phyloP scores from a whole-genome alignment of 2,329 filamentous ascomycete species.

The Cryphonectria nitschkei region DNA sequence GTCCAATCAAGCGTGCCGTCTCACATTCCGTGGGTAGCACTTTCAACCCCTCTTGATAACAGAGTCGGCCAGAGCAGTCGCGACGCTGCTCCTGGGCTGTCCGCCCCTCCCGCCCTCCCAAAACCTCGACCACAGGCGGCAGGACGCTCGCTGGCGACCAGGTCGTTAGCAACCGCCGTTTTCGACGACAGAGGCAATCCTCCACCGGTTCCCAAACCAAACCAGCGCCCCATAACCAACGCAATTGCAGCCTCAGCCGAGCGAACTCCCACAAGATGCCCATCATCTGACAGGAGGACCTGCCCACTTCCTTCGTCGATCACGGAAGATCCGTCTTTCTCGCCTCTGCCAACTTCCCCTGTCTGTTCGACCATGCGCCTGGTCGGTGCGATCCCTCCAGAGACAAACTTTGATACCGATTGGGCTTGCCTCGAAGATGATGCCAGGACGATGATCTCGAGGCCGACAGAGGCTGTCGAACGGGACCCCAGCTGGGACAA shows the following conservation, averaged over 20 bases:
- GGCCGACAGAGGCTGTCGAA: constrained; percentile 9
- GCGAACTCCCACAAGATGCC: constrained; percentile 27
- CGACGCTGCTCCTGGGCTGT: not conserved
- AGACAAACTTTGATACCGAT: constrained; percentile 21
- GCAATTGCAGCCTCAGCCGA: constrained; percentile 18
- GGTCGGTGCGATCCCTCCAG: constrained; percentile 21
- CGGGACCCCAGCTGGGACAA: constrained; percentile 8
- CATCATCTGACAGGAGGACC: constrained; percentile 24
- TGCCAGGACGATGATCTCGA: constrained; percentile 12
- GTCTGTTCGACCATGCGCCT: constrained; percentile 26
- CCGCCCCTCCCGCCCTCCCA: not conserved
- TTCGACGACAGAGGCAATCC: not conserved
- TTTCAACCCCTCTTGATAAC: not conserved
- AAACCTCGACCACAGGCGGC: not conserved
- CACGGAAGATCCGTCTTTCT: constrained; percentile 11
- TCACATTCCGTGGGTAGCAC: not conserved
- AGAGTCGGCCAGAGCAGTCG: not conserved
- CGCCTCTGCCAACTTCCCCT: constrained; percentile 17
- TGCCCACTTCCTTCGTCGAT: constrained; percentile 20
- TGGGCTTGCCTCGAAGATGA: constrained; percentile 22
- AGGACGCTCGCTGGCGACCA: not conserved
- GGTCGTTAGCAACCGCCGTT: not conserved
- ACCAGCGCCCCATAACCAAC: not conserved
- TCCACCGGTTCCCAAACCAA: not conserved
- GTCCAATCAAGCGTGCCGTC: not conserved